Evolutionary conservation across 176 grass and related monocot species (phyloP).

Genomic region (Triticum turgidum): DNA sequence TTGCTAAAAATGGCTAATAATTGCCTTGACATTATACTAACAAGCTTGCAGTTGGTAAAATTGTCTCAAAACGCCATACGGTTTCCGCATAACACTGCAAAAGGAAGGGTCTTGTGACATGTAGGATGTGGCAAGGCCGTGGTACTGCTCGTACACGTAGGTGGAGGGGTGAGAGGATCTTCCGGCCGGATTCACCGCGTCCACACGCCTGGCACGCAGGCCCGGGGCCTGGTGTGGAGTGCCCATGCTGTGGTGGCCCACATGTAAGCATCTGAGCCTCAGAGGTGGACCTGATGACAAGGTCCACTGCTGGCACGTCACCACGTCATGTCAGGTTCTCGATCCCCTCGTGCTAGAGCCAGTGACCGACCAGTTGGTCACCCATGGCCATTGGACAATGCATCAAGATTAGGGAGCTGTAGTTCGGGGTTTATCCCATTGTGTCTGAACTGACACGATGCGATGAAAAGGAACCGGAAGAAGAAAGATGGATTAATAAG

Average conservation of each 20-base stretch:
- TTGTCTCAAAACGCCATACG: no score
- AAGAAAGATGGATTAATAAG: background rate
- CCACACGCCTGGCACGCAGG: background rate
- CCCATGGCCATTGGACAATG: no score
- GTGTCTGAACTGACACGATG: no score
- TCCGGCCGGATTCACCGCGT: background rate
- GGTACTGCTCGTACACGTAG: background rate
- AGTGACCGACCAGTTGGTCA: background rate
- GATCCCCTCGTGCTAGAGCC: background rate
- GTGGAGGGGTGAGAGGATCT: background rate
- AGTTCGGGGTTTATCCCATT: no score
- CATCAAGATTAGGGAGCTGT: no score
- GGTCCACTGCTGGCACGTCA: constrained; percentile 12
- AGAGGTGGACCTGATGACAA: background rate
- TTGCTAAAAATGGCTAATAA: no score
- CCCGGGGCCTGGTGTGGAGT: background rate
- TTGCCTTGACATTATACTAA: no score
- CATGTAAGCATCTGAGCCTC: background rate
- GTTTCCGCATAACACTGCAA: background rate
- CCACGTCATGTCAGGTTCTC: background rate
- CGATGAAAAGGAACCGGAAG: no score
- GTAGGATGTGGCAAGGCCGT: background rate
- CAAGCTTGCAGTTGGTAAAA: background rate
- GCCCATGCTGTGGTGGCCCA: constrained; percentile 14
- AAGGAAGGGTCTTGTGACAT: background rate